Conservation (phyloP, 495 filamentous ascomycete genomes). For the Xylaria palmicola region DNA sequence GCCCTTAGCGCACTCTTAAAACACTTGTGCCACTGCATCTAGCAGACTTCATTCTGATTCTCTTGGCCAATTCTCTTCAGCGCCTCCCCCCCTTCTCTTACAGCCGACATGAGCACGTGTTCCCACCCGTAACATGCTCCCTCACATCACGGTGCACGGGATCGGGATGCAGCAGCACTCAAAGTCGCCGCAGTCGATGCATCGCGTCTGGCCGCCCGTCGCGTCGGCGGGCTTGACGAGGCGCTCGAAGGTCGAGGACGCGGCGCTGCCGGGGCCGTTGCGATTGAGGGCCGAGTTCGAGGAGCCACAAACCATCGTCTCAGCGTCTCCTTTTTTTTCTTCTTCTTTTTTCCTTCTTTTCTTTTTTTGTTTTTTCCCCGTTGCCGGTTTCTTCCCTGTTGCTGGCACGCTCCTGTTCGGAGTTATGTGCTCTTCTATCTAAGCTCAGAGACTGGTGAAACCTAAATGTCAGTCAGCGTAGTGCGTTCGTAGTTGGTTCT, state of each 20-base stretch:
- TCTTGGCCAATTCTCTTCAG: not conserved
- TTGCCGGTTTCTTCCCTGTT: no score
- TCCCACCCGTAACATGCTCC: not conserved
- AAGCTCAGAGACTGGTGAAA: no score
- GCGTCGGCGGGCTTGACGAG: constrained; percentile 42
- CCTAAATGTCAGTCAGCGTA: no score
- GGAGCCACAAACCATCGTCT: constrained; percentile 29
- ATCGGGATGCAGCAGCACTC: constrained; percentile 51
- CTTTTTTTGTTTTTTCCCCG: not conserved
- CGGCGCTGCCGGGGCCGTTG: constrained; percentile 41
- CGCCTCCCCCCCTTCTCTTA: not conserved
- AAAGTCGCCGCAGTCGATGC: constrained; percentile 45
- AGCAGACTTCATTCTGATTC: no score
- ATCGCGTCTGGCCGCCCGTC: constrained; percentile 39
- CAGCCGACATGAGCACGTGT: not conserved
- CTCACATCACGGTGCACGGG: constrained; percentile 45
- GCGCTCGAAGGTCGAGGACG: constrained; percentile 38
- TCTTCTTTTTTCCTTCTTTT: not conserved
- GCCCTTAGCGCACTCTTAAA: no score
- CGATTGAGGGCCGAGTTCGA: constrained; percentile 21
- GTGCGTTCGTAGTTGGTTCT: no score
- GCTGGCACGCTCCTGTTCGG: no score
- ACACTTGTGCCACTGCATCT: no score
- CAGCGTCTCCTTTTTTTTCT: not conserved
- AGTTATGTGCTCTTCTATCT: no score